Percentiles rank a stretch among this genome's conserved stretches.
Evolutionary conservation across 192 early-diverging fungal species (phyloP).

Genomic region (Umbelopsis vinacea): DNA sequence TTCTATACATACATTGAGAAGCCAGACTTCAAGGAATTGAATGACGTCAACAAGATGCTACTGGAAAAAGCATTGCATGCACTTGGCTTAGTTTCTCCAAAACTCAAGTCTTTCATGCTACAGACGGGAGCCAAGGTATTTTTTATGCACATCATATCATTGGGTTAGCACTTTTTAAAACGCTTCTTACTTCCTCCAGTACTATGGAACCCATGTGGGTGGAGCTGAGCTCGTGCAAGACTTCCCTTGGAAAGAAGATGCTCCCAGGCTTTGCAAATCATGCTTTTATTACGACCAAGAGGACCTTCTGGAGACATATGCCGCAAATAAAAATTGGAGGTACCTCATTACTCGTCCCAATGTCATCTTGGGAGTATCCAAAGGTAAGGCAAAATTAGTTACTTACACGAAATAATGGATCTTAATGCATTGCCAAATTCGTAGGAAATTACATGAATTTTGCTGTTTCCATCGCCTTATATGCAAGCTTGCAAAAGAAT

Average conservation of each 20-base stretch:
- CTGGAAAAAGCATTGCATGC: constrained; percentile 11
- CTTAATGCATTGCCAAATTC: neutral
- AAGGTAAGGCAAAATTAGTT: neutral
- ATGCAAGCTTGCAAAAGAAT: constrained; percentile 15
- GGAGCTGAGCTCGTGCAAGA: neutral
- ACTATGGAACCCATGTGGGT: constrained; percentile 2
- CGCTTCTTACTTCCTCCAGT: neutral
- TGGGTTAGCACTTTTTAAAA: too few species aligned
- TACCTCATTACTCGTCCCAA: constrained; percentile 6
- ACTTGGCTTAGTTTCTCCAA: neutral
- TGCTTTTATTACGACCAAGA: constrained; percentile 10
- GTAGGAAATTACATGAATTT: constrained; percentile 22
- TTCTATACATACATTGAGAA: constrained; percentile 18
- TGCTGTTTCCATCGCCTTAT: neutral
- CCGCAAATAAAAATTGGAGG: neutral
- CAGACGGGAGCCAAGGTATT: constrained; percentile 17
- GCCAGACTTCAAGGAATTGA: neutral
- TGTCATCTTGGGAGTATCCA: constrained; percentile 11
- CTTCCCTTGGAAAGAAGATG: constrained; percentile 15
- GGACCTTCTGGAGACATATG: neutral
- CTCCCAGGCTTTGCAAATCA: neutral
- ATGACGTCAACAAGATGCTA: neutral
- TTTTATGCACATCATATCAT: neutral
- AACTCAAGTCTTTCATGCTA: constrained; percentile 13
- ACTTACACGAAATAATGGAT: neutral